Evolutionary conservation across 2,329 filamentous ascomycete species (phyloP).

Genomic region (Penicillium griseofulvum): DNA sequence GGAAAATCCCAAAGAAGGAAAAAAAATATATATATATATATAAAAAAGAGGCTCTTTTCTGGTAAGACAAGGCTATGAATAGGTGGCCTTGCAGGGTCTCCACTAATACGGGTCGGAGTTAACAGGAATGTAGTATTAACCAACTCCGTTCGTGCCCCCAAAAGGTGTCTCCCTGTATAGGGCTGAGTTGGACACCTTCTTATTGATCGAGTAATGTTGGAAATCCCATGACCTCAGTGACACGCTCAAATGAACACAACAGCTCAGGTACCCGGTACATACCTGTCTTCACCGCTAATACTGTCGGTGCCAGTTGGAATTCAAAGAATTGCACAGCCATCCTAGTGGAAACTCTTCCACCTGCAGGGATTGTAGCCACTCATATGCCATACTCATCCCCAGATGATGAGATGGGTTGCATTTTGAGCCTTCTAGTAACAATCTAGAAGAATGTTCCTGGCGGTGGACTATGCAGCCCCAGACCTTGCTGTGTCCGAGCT

Average conservation of each 20-base stretch:
- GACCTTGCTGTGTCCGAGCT: slow-evolving; percentile 6
- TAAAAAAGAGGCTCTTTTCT: slow-evolving; percentile 8
- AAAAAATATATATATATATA: too few relatives aligned
- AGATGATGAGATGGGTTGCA: slow-evolving; percentile 24
- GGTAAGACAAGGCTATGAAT: slow-evolving; percentile 9
- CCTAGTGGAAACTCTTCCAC: slow-evolving; percentile 11
- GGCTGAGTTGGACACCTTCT: slow-evolving; percentile 6
- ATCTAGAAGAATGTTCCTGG: slow-evolving; percentile 32
- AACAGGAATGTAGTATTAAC: not conserved
- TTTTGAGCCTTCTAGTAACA: slow-evolving; percentile 27
- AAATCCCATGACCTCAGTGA: slow-evolving; percentile 1
- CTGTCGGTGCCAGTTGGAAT: slow-evolving; percentile 16
- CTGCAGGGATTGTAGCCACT: slow-evolving; percentile 19
- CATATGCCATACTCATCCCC: slow-evolving; percentile 11
- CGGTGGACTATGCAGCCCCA: slow-evolving; percentile 21
- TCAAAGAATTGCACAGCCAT: slow-evolving; percentile 15
- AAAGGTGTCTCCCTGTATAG: not conserved
- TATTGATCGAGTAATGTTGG: slow-evolving; percentile 6
- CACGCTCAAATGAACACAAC: slow-evolving; percentile 3
- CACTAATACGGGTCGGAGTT: not conserved
- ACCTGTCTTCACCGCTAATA: slow-evolving; percentile 20
- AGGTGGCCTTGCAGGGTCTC: slow-evolving; percentile 4
- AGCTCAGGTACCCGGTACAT: slow-evolving; percentile 12
- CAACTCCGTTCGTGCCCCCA: not conserved
- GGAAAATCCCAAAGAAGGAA: too few relatives aligned